Evolutionary conservation across 176 grass and related monocot species (phyloP).

Genomic region (Paspalum vaginatum): DNA sequence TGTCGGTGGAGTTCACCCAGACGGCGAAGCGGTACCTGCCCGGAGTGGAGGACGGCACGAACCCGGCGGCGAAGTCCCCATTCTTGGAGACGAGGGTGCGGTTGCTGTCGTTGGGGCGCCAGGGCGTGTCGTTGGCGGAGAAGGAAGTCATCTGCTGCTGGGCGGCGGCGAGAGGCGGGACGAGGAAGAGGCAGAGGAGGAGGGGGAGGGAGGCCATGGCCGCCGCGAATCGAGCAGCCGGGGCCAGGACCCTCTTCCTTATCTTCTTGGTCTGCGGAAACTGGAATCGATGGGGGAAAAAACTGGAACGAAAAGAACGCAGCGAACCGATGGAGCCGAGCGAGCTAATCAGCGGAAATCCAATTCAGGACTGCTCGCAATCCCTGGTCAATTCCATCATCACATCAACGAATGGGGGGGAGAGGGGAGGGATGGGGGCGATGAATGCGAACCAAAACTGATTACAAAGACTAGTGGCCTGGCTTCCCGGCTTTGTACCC

Average conservation of each 20-base stretch:
- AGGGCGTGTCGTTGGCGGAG: conserved; percentile 41
- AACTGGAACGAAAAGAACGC: too few relatives aligned
- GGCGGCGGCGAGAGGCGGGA: conserved; percentile 26
- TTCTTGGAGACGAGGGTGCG: conserved; percentile 52
- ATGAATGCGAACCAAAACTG: too few relatives aligned
- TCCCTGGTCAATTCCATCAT: too few relatives aligned
- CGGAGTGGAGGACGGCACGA: conserved; percentile 2
- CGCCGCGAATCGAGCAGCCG: neutral
- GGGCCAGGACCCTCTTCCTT: neutral
- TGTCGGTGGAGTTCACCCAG: conserved; percentile 46
- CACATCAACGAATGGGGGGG: too few relatives aligned
- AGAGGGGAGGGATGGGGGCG: too few relatives aligned
- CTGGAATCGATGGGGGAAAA: too few relatives aligned
- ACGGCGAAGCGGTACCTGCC: conserved; percentile 56
- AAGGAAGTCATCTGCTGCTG: conserved; percentile 25
- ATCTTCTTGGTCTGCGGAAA: neutral
- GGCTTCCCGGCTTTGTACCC: too few relatives aligned
- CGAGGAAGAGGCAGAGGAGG: conserved; percentile 1
- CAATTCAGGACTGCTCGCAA: too few relatives aligned
- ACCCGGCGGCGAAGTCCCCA: conserved; percentile 61
- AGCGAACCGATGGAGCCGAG: too few relatives aligned
- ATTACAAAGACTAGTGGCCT: too few relatives aligned
- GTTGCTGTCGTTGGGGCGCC: conserved; percentile 46
- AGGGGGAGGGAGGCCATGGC: neutral
- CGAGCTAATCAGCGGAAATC: too few relatives aligned